Evolutionary conservation across 176 grass and related monocot genomes (phyloP).

Genomic region (Carex scoparia): DNA sequence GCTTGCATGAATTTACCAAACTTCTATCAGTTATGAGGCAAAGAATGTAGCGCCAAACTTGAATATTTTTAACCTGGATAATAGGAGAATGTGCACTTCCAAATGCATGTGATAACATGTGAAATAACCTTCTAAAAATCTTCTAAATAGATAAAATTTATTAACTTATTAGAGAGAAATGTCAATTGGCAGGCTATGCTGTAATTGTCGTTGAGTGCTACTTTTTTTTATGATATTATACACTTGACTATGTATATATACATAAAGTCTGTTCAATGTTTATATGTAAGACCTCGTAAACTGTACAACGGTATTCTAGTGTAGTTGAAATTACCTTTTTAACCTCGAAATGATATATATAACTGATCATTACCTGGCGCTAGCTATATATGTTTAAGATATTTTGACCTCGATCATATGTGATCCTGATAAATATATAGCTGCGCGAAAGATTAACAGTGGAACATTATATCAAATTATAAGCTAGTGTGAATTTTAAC

Average conservation of each 20-base stretch:
- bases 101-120: not conserved
- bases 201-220: conserved; percentile 4
- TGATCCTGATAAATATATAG: too few relatives aligned
- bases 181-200: not conserved
- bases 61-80: not conserved
- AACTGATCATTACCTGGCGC: not conserved
- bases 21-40: not conserved
- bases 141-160: not conserved
- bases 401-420: not conserved
- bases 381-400: not conserved
- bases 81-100: not conserved
- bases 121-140: conserved; percentile 2
- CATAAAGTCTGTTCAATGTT: not conserved
- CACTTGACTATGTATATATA: not conserved
- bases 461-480: too few relatives aligned
- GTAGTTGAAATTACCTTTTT: not conserved
- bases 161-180: not conserved
- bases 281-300: conserved; percentile 1
- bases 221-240: not conserved
- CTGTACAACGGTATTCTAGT: not conserved
- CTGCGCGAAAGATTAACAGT: too few relatives aligned
- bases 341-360: not conserved
- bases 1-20: not conserved
- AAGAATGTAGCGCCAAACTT: not conserved
- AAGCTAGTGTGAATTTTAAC: too few relatives aligned